Conservation (phyloP, 306 rosid species). For the Vachellia pachyceras region DNA sequence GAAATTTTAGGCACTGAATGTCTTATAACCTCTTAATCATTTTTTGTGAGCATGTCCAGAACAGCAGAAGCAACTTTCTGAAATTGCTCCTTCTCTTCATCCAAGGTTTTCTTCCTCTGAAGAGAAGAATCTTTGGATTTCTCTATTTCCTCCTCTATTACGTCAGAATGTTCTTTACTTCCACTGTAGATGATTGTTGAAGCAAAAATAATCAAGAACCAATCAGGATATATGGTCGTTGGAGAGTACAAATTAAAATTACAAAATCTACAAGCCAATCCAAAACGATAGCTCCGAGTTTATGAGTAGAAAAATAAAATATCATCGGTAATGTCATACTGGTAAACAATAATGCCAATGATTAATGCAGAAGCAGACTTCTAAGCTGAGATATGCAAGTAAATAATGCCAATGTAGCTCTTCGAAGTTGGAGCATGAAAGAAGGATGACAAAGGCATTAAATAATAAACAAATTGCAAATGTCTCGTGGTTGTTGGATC, state of each 20-base stretch:
- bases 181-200: neutral
- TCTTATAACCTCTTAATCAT: constrained; percentile 38
- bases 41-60: constrained; percentile 54
- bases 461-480: neutral
- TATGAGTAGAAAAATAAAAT: neutral
- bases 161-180: constrained; percentile 39
- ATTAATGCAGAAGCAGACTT: neutral
- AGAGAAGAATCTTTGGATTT: constrained; percentile 53
- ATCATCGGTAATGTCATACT: neutral
- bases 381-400: neutral
- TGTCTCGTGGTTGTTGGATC: neutral
- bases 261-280: neutral
- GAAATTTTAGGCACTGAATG: neutral
- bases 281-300: neutral
- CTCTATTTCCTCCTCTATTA: constrained; percentile 55
- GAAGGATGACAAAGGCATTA: neutral
- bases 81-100: constrained; percentile 60
- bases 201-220: neutral
- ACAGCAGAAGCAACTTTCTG: constrained; percentile 65
- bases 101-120: constrained; percentile 56
- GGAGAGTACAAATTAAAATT: neutral
- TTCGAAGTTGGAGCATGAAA: neutral
- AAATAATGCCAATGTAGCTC: neutral
- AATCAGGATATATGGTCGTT: neutral
- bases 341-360: neutral